phyloP scores from a whole-genome alignment of 2,329 filamentous ascomycete species.

The Neophaeococcomyces mojaviensis region DNA sequence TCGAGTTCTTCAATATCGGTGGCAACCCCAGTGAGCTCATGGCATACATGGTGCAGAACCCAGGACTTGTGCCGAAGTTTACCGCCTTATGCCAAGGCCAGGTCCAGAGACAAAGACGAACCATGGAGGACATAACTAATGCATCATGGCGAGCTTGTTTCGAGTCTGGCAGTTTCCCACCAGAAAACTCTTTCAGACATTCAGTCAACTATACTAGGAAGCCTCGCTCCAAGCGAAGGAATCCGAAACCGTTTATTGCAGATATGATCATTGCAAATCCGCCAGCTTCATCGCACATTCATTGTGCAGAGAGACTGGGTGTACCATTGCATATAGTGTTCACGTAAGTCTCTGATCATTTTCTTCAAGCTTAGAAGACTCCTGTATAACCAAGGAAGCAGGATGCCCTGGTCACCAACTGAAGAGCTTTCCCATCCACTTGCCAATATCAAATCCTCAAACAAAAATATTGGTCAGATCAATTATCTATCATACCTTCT shows the following conservation, averaged over 20 bases:
- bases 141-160: constrained; percentile 37
- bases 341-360: no score
- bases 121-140: constrained; percentile 32
- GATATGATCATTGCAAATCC: constrained; percentile 51
- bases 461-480: constrained; percentile 28
- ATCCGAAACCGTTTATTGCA: constrained; percentile 48
- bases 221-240: no score
- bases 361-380: no score
- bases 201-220: no score
- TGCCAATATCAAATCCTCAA: constrained; percentile 37
- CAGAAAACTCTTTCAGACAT: no score
- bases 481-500: constrained; percentile 43
- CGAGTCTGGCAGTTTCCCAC: constrained; percentile 26
- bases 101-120: constrained; percentile 26
- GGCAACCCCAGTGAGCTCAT: constrained; percentile 48
- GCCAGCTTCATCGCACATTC: constrained; percentile 46
- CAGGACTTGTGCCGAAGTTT: constrained; percentile 35
- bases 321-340: constrained; percentile 48
- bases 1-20: constrained; percentile 53
- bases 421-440: constrained; percentile 43
- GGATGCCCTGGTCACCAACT: constrained; percentile 46
- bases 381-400: no score
- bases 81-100: constrained; percentile 31
- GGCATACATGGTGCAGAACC: constrained; percentile 46
- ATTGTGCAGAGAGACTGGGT: constrained; percentile 44